A percentile compares a stretch with the other conserved stretches of the same genome.
These are phyloP conservation scores for Anthracocystis walkeri DNA, from an alignment of 1,284 basidiomycete species.

Conservation along the genomic window DNA sequence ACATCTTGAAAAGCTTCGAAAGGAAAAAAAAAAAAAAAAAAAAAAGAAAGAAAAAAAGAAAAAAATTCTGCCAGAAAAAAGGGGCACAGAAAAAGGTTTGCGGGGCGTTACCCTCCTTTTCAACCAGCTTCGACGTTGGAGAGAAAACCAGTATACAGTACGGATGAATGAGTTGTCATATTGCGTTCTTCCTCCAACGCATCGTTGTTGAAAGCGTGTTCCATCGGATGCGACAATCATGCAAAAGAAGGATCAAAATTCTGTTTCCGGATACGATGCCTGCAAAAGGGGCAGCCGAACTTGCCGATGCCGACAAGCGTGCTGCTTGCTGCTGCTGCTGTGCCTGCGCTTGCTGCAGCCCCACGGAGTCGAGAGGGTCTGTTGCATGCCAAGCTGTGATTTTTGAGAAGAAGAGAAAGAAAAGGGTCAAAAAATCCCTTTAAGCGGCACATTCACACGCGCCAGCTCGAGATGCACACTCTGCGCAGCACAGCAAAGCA, in stretches of 20 bases:
- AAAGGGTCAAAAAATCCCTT: no score
- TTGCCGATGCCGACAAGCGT: constrained; percentile 5
- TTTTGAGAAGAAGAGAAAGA: constrained; percentile 1
- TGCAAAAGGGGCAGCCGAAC: background rate
- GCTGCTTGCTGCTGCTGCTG: background rate
- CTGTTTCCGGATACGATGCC: background rate
- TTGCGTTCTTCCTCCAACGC: no score
- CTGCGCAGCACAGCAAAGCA: background rate
- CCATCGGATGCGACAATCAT: background rate
- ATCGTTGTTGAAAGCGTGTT: no score
- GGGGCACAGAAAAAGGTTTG: constrained; percentile 1
- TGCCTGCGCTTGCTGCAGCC: background rate
- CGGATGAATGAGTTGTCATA: no score
- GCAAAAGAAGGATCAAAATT: background rate
- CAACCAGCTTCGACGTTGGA: no score
- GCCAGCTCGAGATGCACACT: background rate
- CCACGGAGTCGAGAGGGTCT: no score
- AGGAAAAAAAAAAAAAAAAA: background rate
- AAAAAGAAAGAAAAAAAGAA: background rate
- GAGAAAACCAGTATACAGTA: no score
- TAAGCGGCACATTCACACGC: background rate
- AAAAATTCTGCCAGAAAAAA: background rate
- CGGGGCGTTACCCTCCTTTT: background rate
- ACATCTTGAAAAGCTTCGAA: no score
- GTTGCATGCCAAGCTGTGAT: constrained; percentile 2